A percentile compares a stretch with the other conserved stretches of the same genome.
These are phyloP conservation scores for Malus hybrid DNA, from an alignment of 331 rosid genomes.

Conservation along the genomic window DNA sequence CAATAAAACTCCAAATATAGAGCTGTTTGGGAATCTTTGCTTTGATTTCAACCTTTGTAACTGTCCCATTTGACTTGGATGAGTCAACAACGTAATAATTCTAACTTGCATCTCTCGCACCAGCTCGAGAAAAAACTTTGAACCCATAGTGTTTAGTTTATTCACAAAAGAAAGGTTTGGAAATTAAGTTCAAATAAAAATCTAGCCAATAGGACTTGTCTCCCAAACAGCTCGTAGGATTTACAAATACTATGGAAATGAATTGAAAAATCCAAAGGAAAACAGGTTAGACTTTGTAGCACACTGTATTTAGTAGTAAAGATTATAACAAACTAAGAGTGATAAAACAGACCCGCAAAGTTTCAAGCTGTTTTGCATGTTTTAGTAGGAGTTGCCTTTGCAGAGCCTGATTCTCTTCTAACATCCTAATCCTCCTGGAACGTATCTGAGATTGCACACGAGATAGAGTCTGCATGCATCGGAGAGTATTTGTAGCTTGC, in stretches of 20 bases:
- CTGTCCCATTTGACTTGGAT: not conserved
- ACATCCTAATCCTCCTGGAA: constrained; percentile 78
- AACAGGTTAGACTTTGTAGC: not conserved
- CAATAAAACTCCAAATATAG: not conserved
- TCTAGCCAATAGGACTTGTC: not conserved
- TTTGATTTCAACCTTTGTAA: not conserved
- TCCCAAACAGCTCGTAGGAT: not conserved
- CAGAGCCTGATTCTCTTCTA: constrained; percentile 92
- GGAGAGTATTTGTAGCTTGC: constrained; percentile 77
- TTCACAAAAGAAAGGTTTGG: not conserved
- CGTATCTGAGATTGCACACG: constrained; percentile 94
- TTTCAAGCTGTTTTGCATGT: constrained; percentile 83
- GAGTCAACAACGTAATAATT: not conserved
- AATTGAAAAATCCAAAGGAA: not conserved
- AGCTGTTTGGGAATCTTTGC: not conserved
- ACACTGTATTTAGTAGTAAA: not conserved
- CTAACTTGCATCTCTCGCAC: not conserved
- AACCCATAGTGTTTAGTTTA: not conserved
- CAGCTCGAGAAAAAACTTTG: not conserved
- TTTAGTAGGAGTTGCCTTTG: constrained; percentile 84
- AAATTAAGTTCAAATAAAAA: not conserved
- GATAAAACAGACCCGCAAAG: constrained; percentile 57
- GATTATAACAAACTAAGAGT: constrained; percentile 6
- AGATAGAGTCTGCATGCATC: constrained; percentile 89
- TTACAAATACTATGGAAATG: not conserved